A percentile compares a stretch with the other conserved stretches of the same genome.
Conservation (phyloP, 441 rosid genomes). For the Populus hybrid region DNA sequence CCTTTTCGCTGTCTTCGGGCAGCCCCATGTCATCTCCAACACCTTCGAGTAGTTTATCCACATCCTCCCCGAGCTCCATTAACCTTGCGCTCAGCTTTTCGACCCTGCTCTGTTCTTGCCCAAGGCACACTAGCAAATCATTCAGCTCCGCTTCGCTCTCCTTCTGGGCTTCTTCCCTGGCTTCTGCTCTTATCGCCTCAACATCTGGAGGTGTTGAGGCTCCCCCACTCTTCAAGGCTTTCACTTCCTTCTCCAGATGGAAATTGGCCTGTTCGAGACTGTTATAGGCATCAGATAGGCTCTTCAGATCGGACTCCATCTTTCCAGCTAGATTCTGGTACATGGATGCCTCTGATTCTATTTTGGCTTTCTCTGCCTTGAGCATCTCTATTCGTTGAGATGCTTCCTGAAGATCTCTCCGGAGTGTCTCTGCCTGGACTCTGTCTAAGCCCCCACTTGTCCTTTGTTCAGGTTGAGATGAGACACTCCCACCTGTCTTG, state of each 20-base stretch:
- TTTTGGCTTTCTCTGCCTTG: slow-evolving; percentile 64
- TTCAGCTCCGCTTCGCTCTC: slow-evolving; percentile 93
- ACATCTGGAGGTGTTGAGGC: slow-evolving; percentile 40
- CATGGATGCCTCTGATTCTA: slow-evolving; percentile 65
- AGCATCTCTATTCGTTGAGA: slow-evolving; percentile 68
- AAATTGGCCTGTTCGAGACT: slow-evolving; percentile 77
- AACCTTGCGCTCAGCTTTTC: slow-evolving; percentile 73
- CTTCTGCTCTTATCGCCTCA: slow-evolving; percentile 71
- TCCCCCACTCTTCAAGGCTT: slow-evolving; percentile 66
- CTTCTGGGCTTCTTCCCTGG: slow-evolving; percentile 92
- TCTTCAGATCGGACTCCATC: slow-evolving; percentile 78
- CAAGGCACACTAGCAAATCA: slow-evolving; percentile 93
- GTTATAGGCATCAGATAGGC: slow-evolving; percentile 91
- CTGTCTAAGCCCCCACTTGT: slow-evolving; percentile 55
- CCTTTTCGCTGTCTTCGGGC: slow-evolving; percentile 67
- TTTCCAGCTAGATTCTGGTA: slow-evolving; percentile 72
- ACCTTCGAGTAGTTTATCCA: slow-evolving; percentile 81
- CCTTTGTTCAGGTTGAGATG: slow-evolving; percentile 55
- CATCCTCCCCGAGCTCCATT: slow-evolving; percentile 80
- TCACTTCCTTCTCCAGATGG: slow-evolving; percentile 74
- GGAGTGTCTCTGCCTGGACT: slow-evolving; percentile 66
- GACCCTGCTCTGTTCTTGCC: slow-evolving; percentile 95
- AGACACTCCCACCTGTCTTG: slow-evolving; percentile 53
- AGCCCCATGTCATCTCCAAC: slow-evolving; percentile 79
- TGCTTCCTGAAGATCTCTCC: slow-evolving; percentile 83